Base-by-base conservation (phyloP, 2,329 filamentous ascomycete genomes). In the Fusarium setosum region DNA sequence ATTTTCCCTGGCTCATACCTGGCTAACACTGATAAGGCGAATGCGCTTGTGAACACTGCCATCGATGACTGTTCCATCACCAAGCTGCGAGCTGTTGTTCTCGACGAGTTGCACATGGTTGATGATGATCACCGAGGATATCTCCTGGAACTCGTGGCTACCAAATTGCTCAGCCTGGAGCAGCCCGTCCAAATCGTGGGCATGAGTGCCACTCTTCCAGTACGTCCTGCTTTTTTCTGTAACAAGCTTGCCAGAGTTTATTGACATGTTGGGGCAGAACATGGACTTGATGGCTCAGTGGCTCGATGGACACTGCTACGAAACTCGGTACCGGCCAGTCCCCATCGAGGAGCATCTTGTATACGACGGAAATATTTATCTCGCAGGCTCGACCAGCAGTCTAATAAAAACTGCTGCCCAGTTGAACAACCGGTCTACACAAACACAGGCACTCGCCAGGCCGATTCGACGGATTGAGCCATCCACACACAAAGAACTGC, bases 21-120 rank as follows among this genome's bases (percentile, higher is more conserved):
- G 7, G 35, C 53, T 63, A 38, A 63, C 49, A 26, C 45, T 29
- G 34, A 50, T 41, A 52, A 92, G 90, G 91, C 91, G 53, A 94
- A 94, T 71, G 85, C 89, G 11, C 82, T 94, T 35, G 83, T 93
- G 24, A 94, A 94, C 68, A 81, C 85, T 20, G 89, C 91, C 13
- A 92, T 94, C 65, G 89, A 92, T 63, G 90, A 94, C 63, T 88
- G 86, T 71, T 87, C 83, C 4, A 84, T 93, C 59, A 80, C 83
- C n/a, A 83, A 88, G 18, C 79, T 94, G 40, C 86, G 85, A 44
- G 81, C 89, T 11, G 86, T 93, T 17, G 90, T 94, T 13, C 80
- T 94, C 31, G 92, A 94, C 70, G 92, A 94, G 73, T 79, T 94
- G n/a, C 92, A 94, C 73, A 93, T 94, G 90, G 83, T 94, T 41